phyloP scores from a whole-genome alignment of 2,329 filamentous ascomycete genomes.

The Pseudocercospora pini-densiflorae region DNA sequence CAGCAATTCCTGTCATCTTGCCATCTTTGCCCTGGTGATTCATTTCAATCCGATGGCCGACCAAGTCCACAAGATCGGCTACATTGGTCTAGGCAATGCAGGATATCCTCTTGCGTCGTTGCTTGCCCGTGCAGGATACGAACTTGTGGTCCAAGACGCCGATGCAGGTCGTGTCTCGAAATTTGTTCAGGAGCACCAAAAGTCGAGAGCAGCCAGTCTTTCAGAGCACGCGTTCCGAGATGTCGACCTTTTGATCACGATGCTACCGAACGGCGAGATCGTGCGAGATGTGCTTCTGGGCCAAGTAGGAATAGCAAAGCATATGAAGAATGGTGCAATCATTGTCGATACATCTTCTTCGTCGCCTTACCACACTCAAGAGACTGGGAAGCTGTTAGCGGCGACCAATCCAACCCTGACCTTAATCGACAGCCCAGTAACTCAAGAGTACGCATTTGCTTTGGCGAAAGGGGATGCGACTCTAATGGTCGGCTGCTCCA shows the following conservation, averaged over 20 bases:
- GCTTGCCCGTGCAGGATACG: slow-evolving; percentile 34
- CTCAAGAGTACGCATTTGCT: slow-evolving; percentile 38
- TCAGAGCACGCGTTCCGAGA: slow-evolving; percentile 29
- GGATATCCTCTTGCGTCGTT: slow-evolving; percentile 37
- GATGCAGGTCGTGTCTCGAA: slow-evolving; percentile 24
- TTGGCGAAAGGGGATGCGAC: slow-evolving; percentile 40
- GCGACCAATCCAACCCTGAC: slow-evolving; percentile 31
- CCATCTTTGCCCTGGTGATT: too few relatives aligned
- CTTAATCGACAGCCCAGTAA: slow-evolving; percentile 40
- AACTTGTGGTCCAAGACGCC: slow-evolving; percentile 34
- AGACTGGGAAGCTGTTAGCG: slow-evolving; percentile 34
- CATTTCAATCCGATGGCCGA: background rate
- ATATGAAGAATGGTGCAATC: slow-evolving; percentile 33
- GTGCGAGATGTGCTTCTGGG: slow-evolving; percentile 35
- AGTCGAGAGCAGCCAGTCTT: slow-evolving; percentile 22
- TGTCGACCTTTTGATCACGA: slow-evolving; percentile 37
- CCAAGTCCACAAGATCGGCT: slow-evolving; percentile 27
- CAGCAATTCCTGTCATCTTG: too few relatives aligned
- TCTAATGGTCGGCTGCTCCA: slow-evolving; percentile 40
- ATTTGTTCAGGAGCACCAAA: slow-evolving; percentile 24
- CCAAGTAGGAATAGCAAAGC: slow-evolving; percentile 28
- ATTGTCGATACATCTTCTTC: slow-evolving; percentile 40
- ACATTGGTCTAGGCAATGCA: slow-evolving; percentile 40
- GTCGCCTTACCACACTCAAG: slow-evolving; percentile 39
- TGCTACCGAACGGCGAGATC: slow-evolving; percentile 39